Base-by-base conservation (phyloP, 345 rosid genomes). In the Streptanthus diversifolius region DNA sequence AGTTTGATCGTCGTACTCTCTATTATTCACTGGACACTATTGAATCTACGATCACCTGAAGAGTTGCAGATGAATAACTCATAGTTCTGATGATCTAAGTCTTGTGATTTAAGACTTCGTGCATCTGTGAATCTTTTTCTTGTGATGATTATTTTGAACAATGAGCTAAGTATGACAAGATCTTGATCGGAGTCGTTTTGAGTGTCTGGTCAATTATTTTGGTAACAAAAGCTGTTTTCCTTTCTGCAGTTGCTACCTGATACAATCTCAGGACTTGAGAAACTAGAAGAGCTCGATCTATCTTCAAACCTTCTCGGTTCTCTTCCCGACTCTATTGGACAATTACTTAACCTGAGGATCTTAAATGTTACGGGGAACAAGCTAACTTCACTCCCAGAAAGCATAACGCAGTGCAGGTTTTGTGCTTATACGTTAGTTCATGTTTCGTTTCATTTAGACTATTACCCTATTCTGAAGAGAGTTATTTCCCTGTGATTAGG, bases 291-390 rank as follows among this genome's bases (percentile, higher is more conserved):
- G 76, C 88, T 95, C 29, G 82, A 87, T 68, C 77, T 83, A 45
- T 86, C 96, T 70, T 85, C 92, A 70, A 95, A 95, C 70, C 75
- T 76, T 11, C 60, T 92, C 61, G 49, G 44, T 51, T 74, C 77
- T 11, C 85, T 95, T 33, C 98, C 99, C 0, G 95, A 90, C 80
- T 95, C 96, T 13, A 81, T 92, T 43, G 97, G 99, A 48, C 76
- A 80, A 59, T 80, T 95, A 58, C 66, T 72, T 25, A 88, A 84
- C 75, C 75, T 92, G 79, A 92, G 77, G 82, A 51, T 81, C 68
- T 78, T 95, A 13, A 79, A 92, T 64, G 85, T 88, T 33, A 81
- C 92, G 0, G 81, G 84, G 81, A 95, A 95, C 86, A 90, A 90
- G 82, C 82, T 95, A 18, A 89, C 70, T 51, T 71, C 82, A 36